phyloP scores from a whole-genome alignment of 2,329 filamentous ascomycete genomes.

The Epichloe amarillans region DNA sequence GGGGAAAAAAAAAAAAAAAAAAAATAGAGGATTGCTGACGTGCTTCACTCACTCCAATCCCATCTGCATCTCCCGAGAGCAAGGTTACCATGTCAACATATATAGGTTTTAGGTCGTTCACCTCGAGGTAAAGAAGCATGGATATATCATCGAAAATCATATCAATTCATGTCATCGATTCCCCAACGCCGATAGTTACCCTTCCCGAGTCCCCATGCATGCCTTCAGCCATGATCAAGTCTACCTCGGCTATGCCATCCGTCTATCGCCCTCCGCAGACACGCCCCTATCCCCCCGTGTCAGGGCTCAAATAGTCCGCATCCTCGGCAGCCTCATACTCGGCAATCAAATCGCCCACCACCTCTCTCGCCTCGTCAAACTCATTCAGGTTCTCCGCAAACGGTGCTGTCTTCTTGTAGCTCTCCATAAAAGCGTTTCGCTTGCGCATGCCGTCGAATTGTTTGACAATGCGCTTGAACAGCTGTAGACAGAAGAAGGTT shows the following conservation, averaged over 20 bases:
- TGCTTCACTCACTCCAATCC: too few species aligned
- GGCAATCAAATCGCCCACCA: constrained; percentile 78
- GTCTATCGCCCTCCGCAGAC: constrained; percentile 39
- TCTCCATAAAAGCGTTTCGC: constrained; percentile 90
- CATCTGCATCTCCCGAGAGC: too few species aligned
- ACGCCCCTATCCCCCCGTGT: constrained; percentile 40
- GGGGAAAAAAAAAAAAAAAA: too few species aligned
- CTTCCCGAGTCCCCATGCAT: too few species aligned
- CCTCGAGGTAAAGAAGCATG: too few species aligned
- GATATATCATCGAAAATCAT: too few species aligned
- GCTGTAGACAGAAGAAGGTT: constrained; percentile 21
- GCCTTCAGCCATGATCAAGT: too few species aligned
- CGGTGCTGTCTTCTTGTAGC: constrained; percentile 88
- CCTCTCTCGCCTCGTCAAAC: constrained; percentile 88
- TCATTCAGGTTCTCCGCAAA: constrained; percentile 86
- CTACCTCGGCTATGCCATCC: constrained; percentile 19
- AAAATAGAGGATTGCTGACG: too few species aligned
- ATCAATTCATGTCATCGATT: too few species aligned
- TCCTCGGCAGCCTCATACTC: constrained; percentile 95
- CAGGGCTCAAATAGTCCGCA: constrained; percentile 76
- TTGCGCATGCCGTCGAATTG: constrained; percentile 93
- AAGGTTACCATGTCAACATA: too few species aligned
- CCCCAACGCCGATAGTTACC: too few species aligned
- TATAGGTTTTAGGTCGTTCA: too few species aligned
- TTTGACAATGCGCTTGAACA: constrained; percentile 86